Conservation (phyloP, 306 rosid species). For the Casuarina glauca region DNA sequence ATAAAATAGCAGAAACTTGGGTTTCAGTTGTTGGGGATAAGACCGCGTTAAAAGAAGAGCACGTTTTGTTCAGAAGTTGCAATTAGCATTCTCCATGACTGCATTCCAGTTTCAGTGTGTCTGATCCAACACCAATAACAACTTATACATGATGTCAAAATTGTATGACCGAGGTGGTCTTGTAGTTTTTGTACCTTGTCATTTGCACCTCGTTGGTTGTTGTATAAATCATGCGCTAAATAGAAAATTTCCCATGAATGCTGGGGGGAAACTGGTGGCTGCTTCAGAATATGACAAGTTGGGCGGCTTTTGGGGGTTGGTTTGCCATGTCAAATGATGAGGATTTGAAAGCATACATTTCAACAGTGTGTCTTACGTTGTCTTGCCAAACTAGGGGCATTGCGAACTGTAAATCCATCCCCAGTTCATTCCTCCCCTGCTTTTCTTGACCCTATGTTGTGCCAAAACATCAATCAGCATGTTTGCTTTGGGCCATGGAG, state of each 20-base stretch:
- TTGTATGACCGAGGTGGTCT: background rate
- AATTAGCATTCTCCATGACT: constrained; percentile 8
- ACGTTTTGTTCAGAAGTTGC: constrained; percentile 41
- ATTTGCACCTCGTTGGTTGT: background rate
- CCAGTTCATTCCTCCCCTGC: background rate
- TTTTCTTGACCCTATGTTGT: background rate
- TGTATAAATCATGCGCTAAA: background rate
- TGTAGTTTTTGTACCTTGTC: background rate
- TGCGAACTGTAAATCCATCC: background rate
- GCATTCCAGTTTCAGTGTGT: constrained; percentile 5
- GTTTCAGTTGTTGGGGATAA: constrained; percentile 63
- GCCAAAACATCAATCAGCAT: background rate
- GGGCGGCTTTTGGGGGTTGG: background rate
- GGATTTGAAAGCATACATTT: background rate
- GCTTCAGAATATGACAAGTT: background rate
- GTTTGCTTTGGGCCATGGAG: constrained; percentile 24
- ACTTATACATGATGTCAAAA: background rate
- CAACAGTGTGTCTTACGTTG: background rate
- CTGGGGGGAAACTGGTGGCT: background rate
- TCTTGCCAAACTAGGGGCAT: background rate
- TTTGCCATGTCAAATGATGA: background rate
- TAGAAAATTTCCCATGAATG: background rate
- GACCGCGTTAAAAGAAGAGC: constrained; percentile 58
- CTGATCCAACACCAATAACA: constrained; percentile 33
- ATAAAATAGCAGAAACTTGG: constrained; percentile 71